Evolutionary conservation across 2,329 filamentous ascomycete species (phyloP).

Genomic region (Nemania sp.): DNA sequence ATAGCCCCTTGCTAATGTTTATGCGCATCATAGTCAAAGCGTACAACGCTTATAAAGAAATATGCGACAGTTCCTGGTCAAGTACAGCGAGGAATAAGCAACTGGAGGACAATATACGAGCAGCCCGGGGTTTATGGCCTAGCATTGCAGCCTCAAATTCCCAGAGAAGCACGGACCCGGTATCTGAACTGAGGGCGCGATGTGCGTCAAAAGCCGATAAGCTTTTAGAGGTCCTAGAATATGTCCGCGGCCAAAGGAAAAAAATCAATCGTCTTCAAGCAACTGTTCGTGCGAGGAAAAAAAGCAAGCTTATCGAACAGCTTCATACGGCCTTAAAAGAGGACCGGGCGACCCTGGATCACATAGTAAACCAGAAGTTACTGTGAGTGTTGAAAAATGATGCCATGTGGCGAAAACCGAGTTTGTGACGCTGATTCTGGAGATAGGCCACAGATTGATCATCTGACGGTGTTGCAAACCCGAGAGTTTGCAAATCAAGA

Average conservation of each 20-base stretch:
- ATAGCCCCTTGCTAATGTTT: background rate
- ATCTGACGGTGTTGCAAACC: constrained; percentile 3
- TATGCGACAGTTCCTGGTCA: constrained; percentile 1
- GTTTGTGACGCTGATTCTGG: background rate
- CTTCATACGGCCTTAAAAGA: constrained; percentile 12
- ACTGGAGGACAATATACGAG: constrained; percentile 16
- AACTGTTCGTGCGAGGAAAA: background rate
- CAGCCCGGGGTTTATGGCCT: constrained; percentile 3
- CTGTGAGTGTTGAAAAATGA: constrained; percentile 1
- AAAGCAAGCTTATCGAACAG: background rate
- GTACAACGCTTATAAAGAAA: constrained; percentile 15
- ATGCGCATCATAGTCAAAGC: constrained; percentile 9
- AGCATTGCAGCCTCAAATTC: background rate
- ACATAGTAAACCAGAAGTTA: background rate
- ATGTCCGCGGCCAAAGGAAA: constrained; percentile 11
- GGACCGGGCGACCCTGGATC: constrained; percentile 1
- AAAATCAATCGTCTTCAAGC: background rate
- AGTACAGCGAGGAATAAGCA: constrained; percentile 17
- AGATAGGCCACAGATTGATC: background rate
- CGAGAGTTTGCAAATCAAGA: constrained; percentile 12
- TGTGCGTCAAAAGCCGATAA: constrained; percentile 9
- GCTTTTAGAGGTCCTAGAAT: constrained; percentile 12
- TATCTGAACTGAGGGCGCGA: background rate
- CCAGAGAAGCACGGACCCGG: background rate
- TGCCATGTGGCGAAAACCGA: background rate